phyloP scores from a whole-genome alignment of 2,329 filamentous ascomycete genomes.

The Samsoniella hepiali region DNA sequence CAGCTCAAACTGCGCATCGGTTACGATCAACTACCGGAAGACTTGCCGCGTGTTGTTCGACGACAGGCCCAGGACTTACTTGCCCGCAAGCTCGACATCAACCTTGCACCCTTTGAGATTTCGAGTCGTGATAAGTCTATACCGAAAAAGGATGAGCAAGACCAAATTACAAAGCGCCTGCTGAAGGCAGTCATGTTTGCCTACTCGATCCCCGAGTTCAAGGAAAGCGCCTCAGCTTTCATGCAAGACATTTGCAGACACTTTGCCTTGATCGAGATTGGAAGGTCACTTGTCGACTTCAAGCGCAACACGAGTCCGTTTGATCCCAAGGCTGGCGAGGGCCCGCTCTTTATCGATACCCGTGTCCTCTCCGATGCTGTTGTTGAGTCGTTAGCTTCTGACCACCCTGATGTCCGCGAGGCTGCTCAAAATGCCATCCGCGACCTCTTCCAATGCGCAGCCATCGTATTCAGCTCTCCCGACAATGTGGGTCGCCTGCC shows the following conservation, averaged over 20 bases:
- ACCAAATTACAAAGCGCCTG: constrained; percentile 77
- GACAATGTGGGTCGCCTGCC: constrained; percentile 70
- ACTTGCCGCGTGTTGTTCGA: constrained; percentile 78
- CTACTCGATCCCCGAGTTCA: constrained; percentile 75
- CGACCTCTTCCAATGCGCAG: constrained; percentile 72
- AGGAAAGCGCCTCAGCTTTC: constrained; percentile 70
- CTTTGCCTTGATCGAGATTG: constrained; percentile 86
- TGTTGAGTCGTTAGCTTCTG: constrained; percentile 84
- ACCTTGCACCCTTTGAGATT: constrained; percentile 66
- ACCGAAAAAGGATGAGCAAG: constrained; percentile 80
- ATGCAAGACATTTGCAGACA: constrained; percentile 81
- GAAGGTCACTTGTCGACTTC: constrained; percentile 74
- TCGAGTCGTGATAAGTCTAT: constrained; percentile 81
- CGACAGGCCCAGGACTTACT: constrained; percentile 85
- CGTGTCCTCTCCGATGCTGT: constrained; percentile 84
- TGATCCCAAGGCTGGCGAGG: constrained; percentile 81
- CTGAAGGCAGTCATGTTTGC: constrained; percentile 87
- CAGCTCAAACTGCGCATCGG: constrained; percentile 91
- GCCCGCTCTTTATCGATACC: constrained; percentile 82
- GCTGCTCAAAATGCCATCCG: constrained; percentile 76
- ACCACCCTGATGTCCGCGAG: constrained; percentile 74
- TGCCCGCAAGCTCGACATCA: constrained; percentile 66
- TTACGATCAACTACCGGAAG: constrained; percentile 81
- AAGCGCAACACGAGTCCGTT: constrained; percentile 78
- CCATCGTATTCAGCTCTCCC: constrained; percentile 73